Evolutionary conservation across 495 filamentous ascomycete species (phyloP).

Genomic region (Massariosphaeria phaeospora): DNA sequence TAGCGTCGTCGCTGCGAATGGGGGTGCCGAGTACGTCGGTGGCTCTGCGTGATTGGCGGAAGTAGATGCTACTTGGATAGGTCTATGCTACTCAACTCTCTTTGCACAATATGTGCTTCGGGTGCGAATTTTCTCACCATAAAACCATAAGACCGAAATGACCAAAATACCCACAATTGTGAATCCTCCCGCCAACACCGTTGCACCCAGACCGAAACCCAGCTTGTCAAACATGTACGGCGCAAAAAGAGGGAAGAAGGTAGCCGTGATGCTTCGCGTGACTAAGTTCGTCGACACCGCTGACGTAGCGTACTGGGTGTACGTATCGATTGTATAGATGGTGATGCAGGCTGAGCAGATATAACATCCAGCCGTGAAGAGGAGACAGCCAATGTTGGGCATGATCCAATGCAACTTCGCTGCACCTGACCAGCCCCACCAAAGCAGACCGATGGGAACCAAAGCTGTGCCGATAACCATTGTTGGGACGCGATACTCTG

Average conservation of each 20-base stretch:
- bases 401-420: conserved; percentile 35
- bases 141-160: not conserved
- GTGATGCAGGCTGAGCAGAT: conserved; percentile 59
- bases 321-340: conserved; percentile 50
- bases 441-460: conserved; percentile 36
- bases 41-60: not conserved
- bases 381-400: conserved; percentile 33
- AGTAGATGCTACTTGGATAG: too few species aligned
- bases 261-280: conserved; percentile 34
- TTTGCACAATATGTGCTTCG: conserved; percentile 3
- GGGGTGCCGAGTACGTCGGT: conserved; percentile 22
- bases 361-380: conserved; percentile 42
- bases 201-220: conserved; percentile 40
- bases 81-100: not conserved
- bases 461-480: conserved; percentile 23
- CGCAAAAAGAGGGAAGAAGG: conserved; percentile 37
- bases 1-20: conserved; percentile 33
- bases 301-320: conserved; percentile 64
- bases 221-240: conserved; percentile 37
- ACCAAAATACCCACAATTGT: not conserved
- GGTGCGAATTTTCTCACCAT: not conserved
- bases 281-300: conserved; percentile 49
- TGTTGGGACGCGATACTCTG: conserved; percentile 36
- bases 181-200: conserved; percentile 31
- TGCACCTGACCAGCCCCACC: conserved; percentile 36